phyloP scores from a whole-genome alignment of 495 filamentous ascomycete species.

The Daldinia decipiens region DNA sequence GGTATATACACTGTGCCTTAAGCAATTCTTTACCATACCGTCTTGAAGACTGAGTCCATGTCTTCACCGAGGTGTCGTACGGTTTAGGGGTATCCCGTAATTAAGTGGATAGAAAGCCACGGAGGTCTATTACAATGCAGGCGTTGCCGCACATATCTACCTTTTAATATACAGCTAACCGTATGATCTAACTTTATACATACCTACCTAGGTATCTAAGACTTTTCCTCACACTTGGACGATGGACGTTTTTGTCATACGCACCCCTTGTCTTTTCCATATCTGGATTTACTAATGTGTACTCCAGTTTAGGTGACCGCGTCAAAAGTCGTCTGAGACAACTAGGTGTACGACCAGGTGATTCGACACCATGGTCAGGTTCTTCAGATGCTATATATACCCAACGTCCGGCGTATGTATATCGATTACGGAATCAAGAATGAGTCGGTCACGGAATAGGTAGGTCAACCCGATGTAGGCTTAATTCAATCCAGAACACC shows the following conservation, averaged over 20 bases:
- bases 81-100: not conserved
- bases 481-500: not conserved
- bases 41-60: not conserved
- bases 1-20: constrained; percentile 3
- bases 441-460: constrained; percentile 12
- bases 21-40: not conserved
- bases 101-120: not conserved
- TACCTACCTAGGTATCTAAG: not conserved
- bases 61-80: not conserved
- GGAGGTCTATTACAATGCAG: not conserved
- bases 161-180: not conserved
- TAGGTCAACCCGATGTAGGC: constrained; percentile 8
- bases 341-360: constrained; percentile 4
- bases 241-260: not conserved
- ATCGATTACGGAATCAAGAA: constrained; percentile 4
- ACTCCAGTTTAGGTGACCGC: not conserved
- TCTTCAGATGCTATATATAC: constrained; percentile 2
- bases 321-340: not conserved
- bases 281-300: not conserved
- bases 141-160: not conserved
- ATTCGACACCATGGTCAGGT: not conserved
- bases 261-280: not conserved
- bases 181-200: not conserved
- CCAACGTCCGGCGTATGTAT: not conserved
- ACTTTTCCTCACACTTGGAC: not conserved